These are phyloP conservation scores for Pulveroboletus sp. DNA, from an alignment of 768 basidiomycete genomes.

Conservation along the genomic window DNA sequence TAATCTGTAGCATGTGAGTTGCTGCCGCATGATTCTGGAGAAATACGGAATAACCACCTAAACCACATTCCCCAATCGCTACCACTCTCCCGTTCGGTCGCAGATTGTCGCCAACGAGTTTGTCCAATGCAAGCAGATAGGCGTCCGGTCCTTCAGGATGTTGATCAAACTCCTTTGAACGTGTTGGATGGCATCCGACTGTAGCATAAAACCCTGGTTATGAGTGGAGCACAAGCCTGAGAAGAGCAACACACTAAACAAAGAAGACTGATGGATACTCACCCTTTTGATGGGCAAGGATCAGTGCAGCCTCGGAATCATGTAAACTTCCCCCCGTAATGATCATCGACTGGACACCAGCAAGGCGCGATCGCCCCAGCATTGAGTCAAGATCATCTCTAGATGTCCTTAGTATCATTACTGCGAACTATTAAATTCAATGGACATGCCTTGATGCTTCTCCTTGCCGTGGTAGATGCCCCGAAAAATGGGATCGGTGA, in stretches of 20 bases:
- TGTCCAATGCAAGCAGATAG: slow-evolving; percentile 60
- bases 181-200: slow-evolving; percentile 79
- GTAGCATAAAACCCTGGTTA: slow-evolving; percentile 63
- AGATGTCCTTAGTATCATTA: neutral
- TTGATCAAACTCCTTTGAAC: slow-evolving; percentile 63
- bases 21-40: neutral
- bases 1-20: slow-evolving; percentile 50
- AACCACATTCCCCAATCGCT: slow-evolving; percentile 77
- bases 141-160: slow-evolving; percentile 53
- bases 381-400: slow-evolving; percentile 64
- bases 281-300: slow-evolving; percentile 60
- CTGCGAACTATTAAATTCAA: neutral
- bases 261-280: slow-evolving; percentile 2
- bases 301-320: slow-evolving; percentile 59
- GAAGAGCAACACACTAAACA: neutral
- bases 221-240: neutral
- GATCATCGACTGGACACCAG: slow-evolving; percentile 69
- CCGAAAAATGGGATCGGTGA: slow-evolving; percentile 58
- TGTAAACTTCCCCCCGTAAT: slow-evolving; percentile 71
- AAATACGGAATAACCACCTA: slow-evolving; percentile 44
- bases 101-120: slow-evolving; percentile 47
- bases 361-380: slow-evolving; percentile 50
- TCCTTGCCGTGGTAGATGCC: slow-evolving; percentile 47
- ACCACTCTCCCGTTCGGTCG: slow-evolving; percentile 58
- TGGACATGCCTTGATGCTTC: slow-evolving; percentile 47